Evolutionary conservation across 805 yeast genomes (phyloP), one percentile per base, ranked within the genome.

Genomic region (Saturnispora halmiae): DNA sequence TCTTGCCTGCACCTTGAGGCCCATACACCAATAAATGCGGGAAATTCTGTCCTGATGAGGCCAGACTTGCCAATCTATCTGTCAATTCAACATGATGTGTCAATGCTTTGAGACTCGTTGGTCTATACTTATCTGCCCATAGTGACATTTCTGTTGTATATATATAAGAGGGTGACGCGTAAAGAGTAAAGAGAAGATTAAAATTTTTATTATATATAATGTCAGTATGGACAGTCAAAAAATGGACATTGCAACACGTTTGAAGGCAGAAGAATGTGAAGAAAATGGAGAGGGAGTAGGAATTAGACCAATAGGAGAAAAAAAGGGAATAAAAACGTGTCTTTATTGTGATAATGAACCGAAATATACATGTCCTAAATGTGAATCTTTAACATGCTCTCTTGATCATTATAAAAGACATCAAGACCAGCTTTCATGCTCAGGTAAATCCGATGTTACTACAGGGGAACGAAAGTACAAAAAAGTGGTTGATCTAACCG

Each of bases 41-140:
- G 54, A 92, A 79, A 58, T 92, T 96, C 3, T 43, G 19, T 0
- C 87, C 88, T 2, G 84, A 72, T 0, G 72, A 59, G 0, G 81
- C 74, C 44, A 56, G 54, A 4, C 44, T 42, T 34, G 65, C 60
- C 27, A 92, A 65, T 43, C 81, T 73, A 28, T 65, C 59, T 0
- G 95, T 76, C 22, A 88, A 72, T 4, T 69, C 71, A 0, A 60
- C 61, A 54, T 87, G 94, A 57, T 72, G 88, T 39, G 79, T 75
- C 34, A 92, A 66, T 20, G 67, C 69, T 2, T 69, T 73, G 37
- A 92, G 66, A 1, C 68, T 64, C 46, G 66, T 74, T 6, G 98
- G 98, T 49, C 96, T 73, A 60, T 87, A 79, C 50, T 87, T 86
- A 60, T 92, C 97, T 6, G 94, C 95, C 98, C 98, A 92, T 59